Evolutionary conservation across 2,329 filamentous ascomycete species (phyloP), one percentile per base, ranked within the genome.

Genomic region (Kalaharituber pfeilii): DNA sequence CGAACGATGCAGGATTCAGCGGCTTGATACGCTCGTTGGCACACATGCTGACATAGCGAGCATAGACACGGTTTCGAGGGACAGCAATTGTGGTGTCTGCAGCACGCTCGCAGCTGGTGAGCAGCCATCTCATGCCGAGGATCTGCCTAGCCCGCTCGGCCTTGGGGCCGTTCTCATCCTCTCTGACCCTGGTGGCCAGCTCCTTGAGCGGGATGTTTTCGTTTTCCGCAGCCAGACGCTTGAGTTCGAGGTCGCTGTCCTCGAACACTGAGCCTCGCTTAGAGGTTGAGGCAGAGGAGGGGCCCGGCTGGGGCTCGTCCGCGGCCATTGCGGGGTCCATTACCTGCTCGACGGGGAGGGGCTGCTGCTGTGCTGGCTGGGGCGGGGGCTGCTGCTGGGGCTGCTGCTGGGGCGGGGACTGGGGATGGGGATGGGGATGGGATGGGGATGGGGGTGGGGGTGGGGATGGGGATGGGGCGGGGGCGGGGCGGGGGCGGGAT

Each of bases 1-100:
- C 91, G 69, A 98, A 98, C 26, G 89, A 96, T 8, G 91, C 91
- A 42, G 91, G 91, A 65, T 98, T 98, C 55, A 98, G 71, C 8
- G 94, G 88, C 0, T 91, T 93, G 36, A 96, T 93, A 65, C 88
- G 80, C 66, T 96, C 88, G 4, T 83, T 93, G 44, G 86, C 88
- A 68, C 91, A 98, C 59, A 86, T 80, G 25, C 85, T 87, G 49
- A 89, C 91, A 68, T 98, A 98, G 67, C 88, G 88, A 57, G 88
- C 86, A 68, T 96, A 98, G 1, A 98, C 91, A 56, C 89, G 78
- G 60, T 91, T 91, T 63, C 91, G 77, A 5, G 91, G 87, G 0
- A 96, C 89, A 5, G 91, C 64, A 52, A 62, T 60, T 13, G 62
- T 62, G 20, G 62, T 58, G 49, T 63, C 63, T 9, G 58, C 55